Conservation (phyloP, 148 eudicot genomes). For the Polygonum aviculare region DNA sequence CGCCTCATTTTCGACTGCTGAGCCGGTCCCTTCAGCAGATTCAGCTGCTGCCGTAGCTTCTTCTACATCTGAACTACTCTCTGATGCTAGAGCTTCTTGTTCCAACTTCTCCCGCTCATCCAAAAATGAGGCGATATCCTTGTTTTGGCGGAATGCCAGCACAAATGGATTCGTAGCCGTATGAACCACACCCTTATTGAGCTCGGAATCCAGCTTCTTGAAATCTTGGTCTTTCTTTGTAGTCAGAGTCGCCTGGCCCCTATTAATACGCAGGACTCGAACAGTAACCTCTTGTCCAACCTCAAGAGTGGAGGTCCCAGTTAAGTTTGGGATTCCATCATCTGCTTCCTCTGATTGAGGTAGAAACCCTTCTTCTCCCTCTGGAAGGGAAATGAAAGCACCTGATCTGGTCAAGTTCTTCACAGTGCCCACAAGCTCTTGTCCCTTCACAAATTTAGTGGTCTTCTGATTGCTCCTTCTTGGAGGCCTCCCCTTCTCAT, state of each 20-base stretch:
- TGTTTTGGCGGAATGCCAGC: constrained; percentile 64
- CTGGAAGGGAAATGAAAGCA: constrained; percentile 80
- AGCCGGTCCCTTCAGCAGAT: constrained; percentile 11
- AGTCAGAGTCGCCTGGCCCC: constrained; percentile 74
- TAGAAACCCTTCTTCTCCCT: constrained; percentile 86
- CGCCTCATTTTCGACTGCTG: constrained; percentile 9
- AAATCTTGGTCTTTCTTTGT: constrained; percentile 68
- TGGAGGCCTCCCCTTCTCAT: constrained; percentile 43
- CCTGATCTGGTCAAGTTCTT: constrained; percentile 69
- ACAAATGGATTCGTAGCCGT: constrained; percentile 71
- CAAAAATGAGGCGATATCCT: constrained; percentile 73
- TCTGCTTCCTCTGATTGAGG: constrained; percentile 70
- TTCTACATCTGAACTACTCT: constrained; percentile 12
- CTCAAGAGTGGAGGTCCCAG: constrained; percentile 60
- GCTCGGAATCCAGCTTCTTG: constrained; percentile 32
- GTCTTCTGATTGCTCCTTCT: constrained; percentile 38
- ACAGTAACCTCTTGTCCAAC: constrained; percentile 83
- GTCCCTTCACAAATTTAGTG: constrained; percentile 72
- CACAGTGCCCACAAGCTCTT: constrained; percentile 80
- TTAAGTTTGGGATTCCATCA: constrained; percentile 52
- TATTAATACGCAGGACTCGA: constrained; percentile 55
- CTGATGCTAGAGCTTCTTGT: constrained; percentile 18
- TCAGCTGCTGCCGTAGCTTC: constrained; percentile 12
- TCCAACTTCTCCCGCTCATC: constrained; percentile 51
- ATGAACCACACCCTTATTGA: constrained; percentile 40